Evolutionary conservation across 257 asterid species (phyloP), one percentile per base, ranked within the genome.

Genomic region (Solanum pimpinellifolium): DNA sequence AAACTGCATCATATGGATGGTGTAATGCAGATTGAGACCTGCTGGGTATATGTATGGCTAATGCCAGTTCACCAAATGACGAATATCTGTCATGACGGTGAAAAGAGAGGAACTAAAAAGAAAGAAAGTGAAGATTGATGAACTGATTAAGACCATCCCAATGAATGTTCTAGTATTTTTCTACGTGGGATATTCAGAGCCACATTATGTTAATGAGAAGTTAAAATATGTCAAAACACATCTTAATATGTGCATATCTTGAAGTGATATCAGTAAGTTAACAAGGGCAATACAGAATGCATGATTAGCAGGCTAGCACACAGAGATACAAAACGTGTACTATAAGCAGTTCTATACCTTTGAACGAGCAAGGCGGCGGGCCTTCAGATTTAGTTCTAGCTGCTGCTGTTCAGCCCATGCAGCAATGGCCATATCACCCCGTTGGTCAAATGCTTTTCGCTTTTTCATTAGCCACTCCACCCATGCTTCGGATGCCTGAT

Each of bases 381-480:
- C 99, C 29, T 98, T 97, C 56, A 97, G 91, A 91, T 94, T 96
- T 86, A 95, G 69, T 90, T 97, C 99, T 8, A 90, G 98, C 92
- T 95, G 99, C 90, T 94, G 99, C 88, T 95, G 98, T 89, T 95
- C 99, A 89, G 97, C 98, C 99, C 99, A 97, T 87, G 98, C 97
- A 74, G 98, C 95, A 87, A 95, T 93, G 78, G 99, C 99, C 99
- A 96, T 95, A 84, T 96, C 99, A 85, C 99, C 99, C 83, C 98
- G 93, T 87, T 96, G 99, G 91, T 97, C 97, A 85, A 96, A 96
- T 76, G 99, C 99, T 93, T 93, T 95, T 85, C 99, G 91, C 91
- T 94, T 97, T 93, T 95, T 96, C 65, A 94, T 91, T 37, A 97
- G 92, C 99, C 98, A 97, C 88, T 97, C 99, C 96, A 96, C 90